Conservation (phyloP, 306 rosid genomes). For the Abrus pulchellus region DNA sequence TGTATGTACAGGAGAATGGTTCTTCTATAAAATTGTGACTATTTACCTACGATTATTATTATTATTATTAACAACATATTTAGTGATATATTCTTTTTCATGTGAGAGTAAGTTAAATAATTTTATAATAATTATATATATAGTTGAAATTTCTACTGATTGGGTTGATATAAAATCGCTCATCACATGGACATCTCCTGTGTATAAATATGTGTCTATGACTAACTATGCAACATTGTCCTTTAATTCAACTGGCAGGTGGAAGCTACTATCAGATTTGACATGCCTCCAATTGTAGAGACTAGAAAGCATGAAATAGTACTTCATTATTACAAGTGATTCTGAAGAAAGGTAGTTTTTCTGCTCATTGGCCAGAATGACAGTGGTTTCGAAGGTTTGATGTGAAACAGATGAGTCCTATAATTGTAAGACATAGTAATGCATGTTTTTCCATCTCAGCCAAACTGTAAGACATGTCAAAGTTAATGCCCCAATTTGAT, state of each 20-base stretch:
- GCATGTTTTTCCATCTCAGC: constrained; percentile 29
- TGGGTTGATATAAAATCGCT: too few species aligned
- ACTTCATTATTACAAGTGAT: constrained; percentile 9
- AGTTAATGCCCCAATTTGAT: constrained; percentile 10
- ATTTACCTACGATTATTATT: too few species aligned
- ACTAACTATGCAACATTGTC: too few species aligned
- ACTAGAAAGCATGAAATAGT: constrained; percentile 28
- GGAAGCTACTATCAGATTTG: neutral
- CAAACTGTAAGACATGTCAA: constrained; percentile 23
- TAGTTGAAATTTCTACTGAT: too few species aligned
- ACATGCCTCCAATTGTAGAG: constrained; percentile 28
- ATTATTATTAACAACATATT: too few species aligned
- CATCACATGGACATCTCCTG: too few species aligned
- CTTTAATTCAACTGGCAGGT: neutral
- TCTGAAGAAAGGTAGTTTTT: neutral
- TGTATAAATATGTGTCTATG: too few species aligned
- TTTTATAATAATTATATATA: too few species aligned
- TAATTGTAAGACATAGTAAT: constrained; percentile 30
- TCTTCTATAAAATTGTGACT: too few species aligned
- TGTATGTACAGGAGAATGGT: too few species aligned
- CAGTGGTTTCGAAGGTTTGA: neutral
- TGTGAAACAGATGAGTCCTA: constrained; percentile 2
- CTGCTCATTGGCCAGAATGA: constrained; percentile 1
- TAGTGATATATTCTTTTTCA: too few species aligned
- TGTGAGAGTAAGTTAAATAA: too few species aligned